Conservation (phyloP, 2,329 filamentous ascomycete genomes). For the Ophiosphaerella herpotricha region DNA sequence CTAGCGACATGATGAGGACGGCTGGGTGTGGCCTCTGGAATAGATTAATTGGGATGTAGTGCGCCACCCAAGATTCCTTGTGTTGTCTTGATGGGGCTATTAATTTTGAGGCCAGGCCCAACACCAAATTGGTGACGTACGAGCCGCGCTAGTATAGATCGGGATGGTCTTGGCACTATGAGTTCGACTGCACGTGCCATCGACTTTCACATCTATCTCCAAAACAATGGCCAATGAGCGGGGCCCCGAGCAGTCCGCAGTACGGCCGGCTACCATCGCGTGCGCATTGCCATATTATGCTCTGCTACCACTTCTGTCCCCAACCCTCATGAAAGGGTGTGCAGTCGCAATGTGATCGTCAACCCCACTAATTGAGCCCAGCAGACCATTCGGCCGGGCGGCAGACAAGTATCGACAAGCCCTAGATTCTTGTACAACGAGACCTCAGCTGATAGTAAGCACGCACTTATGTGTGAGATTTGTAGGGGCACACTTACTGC, state of each 20-base stretch:
- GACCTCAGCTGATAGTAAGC: not conserved
- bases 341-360: not conserved
- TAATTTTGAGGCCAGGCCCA: slow-evolving; percentile 21
- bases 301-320: too few relatives aligned
- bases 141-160: slow-evolving; percentile 5
- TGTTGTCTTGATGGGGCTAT: slow-evolving; percentile 10
- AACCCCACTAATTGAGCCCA: too few relatives aligned
- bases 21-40: slow-evolving; percentile 6
- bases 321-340: not conserved
- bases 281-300: not conserved
- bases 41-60: slow-evolving; percentile 22
- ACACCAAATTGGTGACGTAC: slow-evolving; percentile 18
- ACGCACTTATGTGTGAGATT: too few relatives aligned
- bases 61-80: slow-evolving; percentile 9
- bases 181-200: not conserved
- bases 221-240: not conserved
- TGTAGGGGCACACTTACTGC: not conserved
- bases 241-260: not conserved
- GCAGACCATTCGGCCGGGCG: too few relatives aligned
- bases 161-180: slow-evolving; percentile 1
- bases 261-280: slow-evolving; percentile 1
- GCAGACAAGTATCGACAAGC: not conserved
- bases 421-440: not conserved
- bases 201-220: slow-evolving; percentile 5
- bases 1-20: slow-evolving; percentile 54